A percentile compares a stretch with the other conserved stretches of the same genome.
These are phyloP conservation scores for Cadophora sp. DNA, from an alignment of 2,329 filamentous ascomycete species.

Conservation along the genomic window DNA sequence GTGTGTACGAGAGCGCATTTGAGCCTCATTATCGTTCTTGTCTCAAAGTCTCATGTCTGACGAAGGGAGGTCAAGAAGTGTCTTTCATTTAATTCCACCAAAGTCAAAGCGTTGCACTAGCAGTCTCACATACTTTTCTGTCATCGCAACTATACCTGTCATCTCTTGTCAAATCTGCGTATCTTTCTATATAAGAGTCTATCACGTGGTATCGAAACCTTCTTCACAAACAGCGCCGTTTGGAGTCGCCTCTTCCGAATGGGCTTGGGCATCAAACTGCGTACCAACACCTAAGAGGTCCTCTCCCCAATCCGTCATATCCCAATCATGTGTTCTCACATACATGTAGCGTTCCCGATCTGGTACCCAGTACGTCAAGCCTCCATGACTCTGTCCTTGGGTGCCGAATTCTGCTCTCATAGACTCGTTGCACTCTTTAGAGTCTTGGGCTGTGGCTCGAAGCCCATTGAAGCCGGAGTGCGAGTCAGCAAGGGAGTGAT, in stretches of 20 bases:
- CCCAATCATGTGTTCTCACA: not conserved
- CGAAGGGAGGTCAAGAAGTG: not conserved
- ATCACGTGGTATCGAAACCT: not conserved
- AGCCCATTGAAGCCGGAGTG: not conserved
- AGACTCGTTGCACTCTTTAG: not conserved
- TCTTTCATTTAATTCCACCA: not conserved
- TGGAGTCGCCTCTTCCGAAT: not conserved
- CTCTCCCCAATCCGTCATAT: conserved; percentile 8
- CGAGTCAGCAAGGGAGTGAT: not conserved
- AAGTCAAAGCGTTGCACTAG: not conserved
- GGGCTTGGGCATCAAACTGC: not conserved
- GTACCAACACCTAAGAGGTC: conserved; percentile 9
- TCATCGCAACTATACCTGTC: not conserved
- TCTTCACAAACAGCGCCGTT: not conserved
- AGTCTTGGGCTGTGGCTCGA: not conserved
- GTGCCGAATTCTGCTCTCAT: not conserved
- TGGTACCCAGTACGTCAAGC: not conserved
- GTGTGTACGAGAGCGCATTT: not conserved
- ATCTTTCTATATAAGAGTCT: not conserved
- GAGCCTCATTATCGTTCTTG: not conserved
- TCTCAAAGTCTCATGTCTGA: not conserved
- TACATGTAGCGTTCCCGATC: not conserved
- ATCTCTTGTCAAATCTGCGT: not conserved
- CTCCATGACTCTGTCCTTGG: not conserved
- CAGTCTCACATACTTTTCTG: not conserved